Evolutionary conservation across 2,329 filamentous ascomycete genomes (phyloP), one percentile per base, ranked within the genome.

Genomic region (Ceratocystis huliohia): DNA sequence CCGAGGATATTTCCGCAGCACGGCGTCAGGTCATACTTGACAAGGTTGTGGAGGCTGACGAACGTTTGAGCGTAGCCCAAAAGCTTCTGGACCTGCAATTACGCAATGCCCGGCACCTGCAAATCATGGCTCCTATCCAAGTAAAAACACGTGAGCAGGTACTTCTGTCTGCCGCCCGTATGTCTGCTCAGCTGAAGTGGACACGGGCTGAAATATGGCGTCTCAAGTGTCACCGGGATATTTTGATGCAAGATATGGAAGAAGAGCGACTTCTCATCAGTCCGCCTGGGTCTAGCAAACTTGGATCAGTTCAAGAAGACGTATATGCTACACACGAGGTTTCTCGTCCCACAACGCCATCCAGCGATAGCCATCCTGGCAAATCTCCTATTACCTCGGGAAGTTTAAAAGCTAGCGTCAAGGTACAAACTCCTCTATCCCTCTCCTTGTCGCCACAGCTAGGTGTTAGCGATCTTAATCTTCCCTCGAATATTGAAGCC

Each of bases 141-240:
- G 85, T 87, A n/a, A 91, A 91, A 75, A 92, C 91, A 0, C 83
- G 94, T 68, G 93, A 97, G 68, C 84, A 91, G 68, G 82, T 97
- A 65, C 81, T 96, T n/a, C 81, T 88, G 69, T 88, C 91, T 20
- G 93, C 94, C 22, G 90, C 87, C 5, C 85, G 88, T 6, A 87
- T 96, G 76, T 86, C 92, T 66, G 91, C 91, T 2, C 91, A 93
- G 73, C 78, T 99, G 68, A 96, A 94, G 74, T 96, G 93, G 93
- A 86, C 88, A n/a, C 83, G 93, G 68, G 88, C 95, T 74, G 91
- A 96, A 70, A 94, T 96, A 22, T 96, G 92, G 91, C 88, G 87
- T 65, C 83, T 93, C 71, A 93, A 85, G 72, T 96, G 92, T 70
- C 92, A 99, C 74, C 86, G 88, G 53, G 93, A 96, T 71, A 92